phyloP scores from a whole-genome alignment of 805 yeast species.

The Candida chauliodis region DNA sequence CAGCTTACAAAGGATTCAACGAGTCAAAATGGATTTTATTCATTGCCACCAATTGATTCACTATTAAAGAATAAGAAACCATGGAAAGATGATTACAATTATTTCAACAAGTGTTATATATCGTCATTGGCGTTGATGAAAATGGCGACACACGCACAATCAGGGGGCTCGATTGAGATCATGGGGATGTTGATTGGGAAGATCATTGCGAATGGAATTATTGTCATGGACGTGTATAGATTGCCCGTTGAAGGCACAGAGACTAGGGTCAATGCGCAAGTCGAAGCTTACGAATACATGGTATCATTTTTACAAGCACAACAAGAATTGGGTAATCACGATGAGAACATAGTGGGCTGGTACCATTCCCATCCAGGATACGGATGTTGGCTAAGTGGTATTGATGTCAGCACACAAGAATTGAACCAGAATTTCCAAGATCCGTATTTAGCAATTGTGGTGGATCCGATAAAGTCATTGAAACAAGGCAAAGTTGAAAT shows the following conservation, averaged over 20 bases:
- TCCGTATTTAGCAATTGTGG: constrained; percentile 84
- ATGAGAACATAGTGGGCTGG: constrained; percentile 90
- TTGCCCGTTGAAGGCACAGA: constrained; percentile 96
- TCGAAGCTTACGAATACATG: constrained; percentile 94
- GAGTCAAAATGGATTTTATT: constrained; percentile 2
- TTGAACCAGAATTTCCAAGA: constrained; percentile 87
- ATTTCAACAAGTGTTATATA: constrained; percentile 58
- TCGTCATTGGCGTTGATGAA: constrained; percentile 71
- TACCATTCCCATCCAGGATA: constrained; percentile 96
- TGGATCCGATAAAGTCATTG: constrained; percentile 74
- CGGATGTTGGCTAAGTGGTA: constrained; percentile 94
- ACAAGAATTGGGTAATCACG: constrained; percentile 39
- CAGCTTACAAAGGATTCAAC: not conserved
- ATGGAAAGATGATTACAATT: constrained; percentile 56
- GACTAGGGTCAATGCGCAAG: constrained; percentile 90
- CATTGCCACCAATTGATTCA: constrained; percentile 9
- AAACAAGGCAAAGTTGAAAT: constrained; percentile 68
- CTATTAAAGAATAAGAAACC: constrained; percentile 29
- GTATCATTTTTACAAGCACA: constrained; percentile 65
- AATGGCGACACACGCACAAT: constrained; percentile 74
- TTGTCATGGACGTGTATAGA: constrained; percentile 78
- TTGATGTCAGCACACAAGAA: constrained; percentile 86
- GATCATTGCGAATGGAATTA: constrained; percentile 49
- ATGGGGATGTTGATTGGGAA: constrained; percentile 95
- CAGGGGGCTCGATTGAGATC: constrained; percentile 84